Percentiles rank a stretch among this genome's conserved stretches.
These are phyloP conservation scores for Yarrowia sp. DNA, from an alignment of 805 yeast genomes.

Conservation along the genomic window DNA sequence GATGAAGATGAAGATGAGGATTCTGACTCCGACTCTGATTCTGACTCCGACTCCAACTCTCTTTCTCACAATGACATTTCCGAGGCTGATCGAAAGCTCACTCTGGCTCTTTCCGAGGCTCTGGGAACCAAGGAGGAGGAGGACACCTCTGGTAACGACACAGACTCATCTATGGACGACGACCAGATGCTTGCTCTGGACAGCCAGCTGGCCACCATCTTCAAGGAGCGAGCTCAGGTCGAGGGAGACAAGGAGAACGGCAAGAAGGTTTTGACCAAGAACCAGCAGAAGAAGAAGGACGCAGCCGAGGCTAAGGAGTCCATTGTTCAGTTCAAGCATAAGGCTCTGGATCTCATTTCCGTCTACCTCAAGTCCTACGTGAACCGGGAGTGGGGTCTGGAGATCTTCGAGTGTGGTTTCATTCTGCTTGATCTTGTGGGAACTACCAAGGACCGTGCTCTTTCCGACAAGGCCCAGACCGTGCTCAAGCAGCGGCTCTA, in stretches of 20 bases:
- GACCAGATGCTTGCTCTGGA: constrained; percentile 97
- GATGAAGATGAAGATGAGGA: background rate
- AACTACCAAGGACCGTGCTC: constrained; percentile 68
- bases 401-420: constrained; percentile 56
- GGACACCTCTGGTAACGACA: constrained; percentile 49
- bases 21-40: constrained; percentile 52
- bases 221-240: constrained; percentile 65
- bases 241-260: constrained; percentile 67
- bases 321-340: constrained; percentile 76
- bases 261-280: constrained; percentile 50
- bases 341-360: constrained; percentile 80
- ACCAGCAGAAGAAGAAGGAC: constrained; percentile 58
- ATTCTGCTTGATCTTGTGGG: constrained; percentile 66
- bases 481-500: constrained; percentile 66
- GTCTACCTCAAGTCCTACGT: constrained; percentile 57
- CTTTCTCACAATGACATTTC: constrained; percentile 48
- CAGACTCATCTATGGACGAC: constrained; percentile 82
- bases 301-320: constrained; percentile 80
- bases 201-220: constrained; percentile 79
- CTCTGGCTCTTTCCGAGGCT: constrained; percentile 49
- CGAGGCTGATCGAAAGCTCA: constrained; percentile 51
- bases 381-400: constrained; percentile 49
- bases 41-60: constrained; percentile 49
- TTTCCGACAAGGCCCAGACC: constrained; percentile 80
- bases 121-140: constrained; percentile 42